Conservation (phyloP, 495 filamentous ascomycete species). For the Podospora tetraspora region DNA sequence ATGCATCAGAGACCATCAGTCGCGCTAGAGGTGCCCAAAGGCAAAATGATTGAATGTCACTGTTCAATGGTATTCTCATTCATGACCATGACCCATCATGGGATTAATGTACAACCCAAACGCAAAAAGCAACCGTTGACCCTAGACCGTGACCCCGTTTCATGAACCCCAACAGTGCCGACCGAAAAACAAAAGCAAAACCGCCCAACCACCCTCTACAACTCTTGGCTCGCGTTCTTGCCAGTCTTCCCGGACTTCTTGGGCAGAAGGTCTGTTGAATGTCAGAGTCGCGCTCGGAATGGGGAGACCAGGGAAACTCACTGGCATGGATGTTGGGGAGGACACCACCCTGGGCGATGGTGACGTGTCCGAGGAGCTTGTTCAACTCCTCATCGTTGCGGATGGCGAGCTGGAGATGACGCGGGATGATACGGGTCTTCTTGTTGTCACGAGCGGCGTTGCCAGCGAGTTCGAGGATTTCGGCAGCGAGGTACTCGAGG, state of each 20-base stretch:
- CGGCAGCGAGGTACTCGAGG: slow-evolving; percentile 96
- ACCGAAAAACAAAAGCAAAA: slow-evolving; percentile 60
- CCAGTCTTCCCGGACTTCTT: slow-evolving; percentile 96
- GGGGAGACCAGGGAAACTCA: slow-evolving; percentile 50
- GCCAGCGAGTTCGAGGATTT: slow-evolving; percentile 97
- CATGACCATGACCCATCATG: slow-evolving; percentile 64
- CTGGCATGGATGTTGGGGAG: slow-evolving; percentile 98
- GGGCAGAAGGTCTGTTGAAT: slow-evolving; percentile 74
- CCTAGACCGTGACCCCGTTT: slow-evolving; percentile 82
- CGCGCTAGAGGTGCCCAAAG: not conserved
- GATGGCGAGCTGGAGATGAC: slow-evolving; percentile 98
- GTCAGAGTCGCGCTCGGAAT: slow-evolving; percentile 39
- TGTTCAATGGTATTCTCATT: slow-evolving; percentile 48
- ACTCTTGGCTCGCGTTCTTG: slow-evolving; percentile 86
- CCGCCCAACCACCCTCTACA: slow-evolving; percentile 60
- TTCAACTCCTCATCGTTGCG: slow-evolving; percentile 99
- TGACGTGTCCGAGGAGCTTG: slow-evolving; percentile 98
- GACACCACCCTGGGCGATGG: slow-evolving; percentile 99
- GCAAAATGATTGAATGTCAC: not conserved
- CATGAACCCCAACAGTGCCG: slow-evolving; percentile 65
- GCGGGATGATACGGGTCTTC: slow-evolving; percentile 99
- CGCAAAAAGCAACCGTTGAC: slow-evolving; percentile 65
- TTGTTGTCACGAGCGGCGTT: slow-evolving; percentile 99
- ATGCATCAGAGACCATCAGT: no score
- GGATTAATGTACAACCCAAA: slow-evolving; percentile 89